These are phyloP conservation scores for Trichomonas gallinae DNA, from an alignment of 208 protist genomes.

Conservation along the genomic window DNA sequence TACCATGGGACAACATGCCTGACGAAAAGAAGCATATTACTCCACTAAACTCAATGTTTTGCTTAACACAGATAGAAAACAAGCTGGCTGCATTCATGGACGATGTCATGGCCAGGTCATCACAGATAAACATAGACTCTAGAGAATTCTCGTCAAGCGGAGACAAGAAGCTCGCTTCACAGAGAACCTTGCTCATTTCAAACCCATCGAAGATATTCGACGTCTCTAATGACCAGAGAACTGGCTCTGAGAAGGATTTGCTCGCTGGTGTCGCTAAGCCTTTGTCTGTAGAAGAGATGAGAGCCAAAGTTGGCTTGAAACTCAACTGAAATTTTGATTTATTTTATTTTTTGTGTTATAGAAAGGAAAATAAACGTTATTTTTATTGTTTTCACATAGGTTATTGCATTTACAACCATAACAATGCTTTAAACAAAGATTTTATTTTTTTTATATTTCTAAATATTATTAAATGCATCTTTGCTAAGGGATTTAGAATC, in stretches of 20 bases:
- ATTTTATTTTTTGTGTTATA: neutral
- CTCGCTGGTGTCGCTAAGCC: neutral
- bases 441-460: too few relatives aligned
- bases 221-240: neutral
- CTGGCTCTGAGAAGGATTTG: neutral
- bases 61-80: neutral
- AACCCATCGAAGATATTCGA: neutral
- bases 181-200: neutral
- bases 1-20: neutral
- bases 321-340: neutral
- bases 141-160: neutral
- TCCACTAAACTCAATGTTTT: neutral
- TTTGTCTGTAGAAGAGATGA: neutral
- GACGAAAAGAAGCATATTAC: neutral
- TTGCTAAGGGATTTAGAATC: too few relatives aligned
- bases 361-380: neutral
- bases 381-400: too few relatives aligned
- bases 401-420: too few relatives aligned
- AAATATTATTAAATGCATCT: too few relatives aligned
- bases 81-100: neutral
- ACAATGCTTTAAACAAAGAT: too few relatives aligned
- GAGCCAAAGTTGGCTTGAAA: neutral
- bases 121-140: neutral
- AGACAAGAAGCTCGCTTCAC: neutral
- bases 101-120: neutral